Evolutionary conservation across 768 basidiomycete species (phyloP).

Genomic region (Tulasnella sp.): DNA sequence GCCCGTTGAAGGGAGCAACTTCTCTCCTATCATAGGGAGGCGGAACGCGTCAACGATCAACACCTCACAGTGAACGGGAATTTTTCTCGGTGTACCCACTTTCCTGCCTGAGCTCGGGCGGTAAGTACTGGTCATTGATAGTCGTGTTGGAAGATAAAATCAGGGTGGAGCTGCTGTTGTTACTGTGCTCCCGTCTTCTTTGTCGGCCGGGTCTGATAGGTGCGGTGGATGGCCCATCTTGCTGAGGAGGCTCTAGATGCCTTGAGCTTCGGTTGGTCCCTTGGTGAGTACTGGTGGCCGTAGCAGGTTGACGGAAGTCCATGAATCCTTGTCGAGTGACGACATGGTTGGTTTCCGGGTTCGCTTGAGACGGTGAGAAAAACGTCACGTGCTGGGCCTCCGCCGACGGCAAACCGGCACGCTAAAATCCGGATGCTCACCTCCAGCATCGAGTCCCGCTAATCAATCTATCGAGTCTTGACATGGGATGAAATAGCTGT

Average conservation of each 20-base stretch:
- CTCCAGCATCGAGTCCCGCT: too few species aligned
- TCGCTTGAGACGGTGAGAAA: neutral
- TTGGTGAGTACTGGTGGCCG: neutral
- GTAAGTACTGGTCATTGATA: neutral
- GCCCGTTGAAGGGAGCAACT: neutral
- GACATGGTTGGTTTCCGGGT: neutral
- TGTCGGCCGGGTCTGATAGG: neutral
- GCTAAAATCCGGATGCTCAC: neutral
- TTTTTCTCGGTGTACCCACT: neutral
- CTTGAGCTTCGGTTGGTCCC: neutral
- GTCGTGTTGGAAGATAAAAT: neutral
- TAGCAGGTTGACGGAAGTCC: neutral
- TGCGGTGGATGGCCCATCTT: neutral
- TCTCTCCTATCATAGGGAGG: neutral
- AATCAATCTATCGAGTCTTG: neutral
- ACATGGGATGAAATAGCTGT: neutral
- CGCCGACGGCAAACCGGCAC: neutral
- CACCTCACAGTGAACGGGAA: neutral
- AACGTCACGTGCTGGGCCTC: neutral
- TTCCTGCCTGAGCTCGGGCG: neutral
- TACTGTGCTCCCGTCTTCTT: neutral
- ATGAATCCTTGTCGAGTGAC: neutral
- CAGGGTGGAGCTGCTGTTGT: neutral
- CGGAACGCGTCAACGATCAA: neutral
- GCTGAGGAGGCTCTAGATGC: neutral